Evolutionary conservation across 2,329 filamentous ascomycete genomes (phyloP).

Genomic region (Epichloe aotearoae): DNA sequence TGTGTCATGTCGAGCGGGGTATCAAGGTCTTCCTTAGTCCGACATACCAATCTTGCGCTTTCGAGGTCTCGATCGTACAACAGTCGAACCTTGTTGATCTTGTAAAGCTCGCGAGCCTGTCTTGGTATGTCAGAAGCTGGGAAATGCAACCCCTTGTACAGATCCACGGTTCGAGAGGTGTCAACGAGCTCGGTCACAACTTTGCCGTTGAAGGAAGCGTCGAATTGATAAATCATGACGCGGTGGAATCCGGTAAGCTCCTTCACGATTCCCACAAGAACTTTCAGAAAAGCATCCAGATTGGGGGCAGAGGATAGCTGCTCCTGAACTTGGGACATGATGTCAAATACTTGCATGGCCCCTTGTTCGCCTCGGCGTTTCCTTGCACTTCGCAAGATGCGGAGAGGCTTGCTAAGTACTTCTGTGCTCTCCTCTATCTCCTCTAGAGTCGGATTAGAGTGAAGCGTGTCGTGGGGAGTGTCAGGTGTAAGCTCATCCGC

Average conservation of each 20-base stretch:
- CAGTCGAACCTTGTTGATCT: conserved; percentile 76
- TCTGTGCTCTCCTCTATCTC: conserved; percentile 66
- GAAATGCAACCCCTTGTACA: conserved; percentile 81
- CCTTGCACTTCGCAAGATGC: conserved; percentile 61
- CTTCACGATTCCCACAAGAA: conserved; percentile 74
- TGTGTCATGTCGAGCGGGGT: conserved; percentile 71
- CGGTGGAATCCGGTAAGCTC: conserved; percentile 84
- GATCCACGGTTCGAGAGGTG: conserved; percentile 61
- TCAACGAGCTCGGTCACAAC: conserved; percentile 83
- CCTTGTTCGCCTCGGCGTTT: conserved; percentile 66
- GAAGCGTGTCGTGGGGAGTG: conserved; percentile 58
- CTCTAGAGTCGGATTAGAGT: conserved; percentile 57
- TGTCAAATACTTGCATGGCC: conserved; percentile 82
- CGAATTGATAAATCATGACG: conserved; percentile 89
- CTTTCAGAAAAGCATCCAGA: conserved; percentile 63
- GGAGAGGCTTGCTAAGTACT: conserved; percentile 61
- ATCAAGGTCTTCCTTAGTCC: conserved; percentile 59
- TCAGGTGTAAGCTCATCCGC: conserved; percentile 45
- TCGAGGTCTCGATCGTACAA: conserved; percentile 74
- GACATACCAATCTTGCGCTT: conserved; percentile 71
- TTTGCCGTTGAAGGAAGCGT: conserved; percentile 66
- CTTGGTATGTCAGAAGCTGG: conserved; percentile 77
- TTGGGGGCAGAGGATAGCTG: conserved; percentile 62
- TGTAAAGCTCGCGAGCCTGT: conserved; percentile 80
- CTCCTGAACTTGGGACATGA: conserved; percentile 84